A percentile compares a stretch with the other conserved stretches of the same genome.
Conservation (phyloP, 2,329 filamentous ascomycete species). For the Waltergamsia citrina region DNA sequence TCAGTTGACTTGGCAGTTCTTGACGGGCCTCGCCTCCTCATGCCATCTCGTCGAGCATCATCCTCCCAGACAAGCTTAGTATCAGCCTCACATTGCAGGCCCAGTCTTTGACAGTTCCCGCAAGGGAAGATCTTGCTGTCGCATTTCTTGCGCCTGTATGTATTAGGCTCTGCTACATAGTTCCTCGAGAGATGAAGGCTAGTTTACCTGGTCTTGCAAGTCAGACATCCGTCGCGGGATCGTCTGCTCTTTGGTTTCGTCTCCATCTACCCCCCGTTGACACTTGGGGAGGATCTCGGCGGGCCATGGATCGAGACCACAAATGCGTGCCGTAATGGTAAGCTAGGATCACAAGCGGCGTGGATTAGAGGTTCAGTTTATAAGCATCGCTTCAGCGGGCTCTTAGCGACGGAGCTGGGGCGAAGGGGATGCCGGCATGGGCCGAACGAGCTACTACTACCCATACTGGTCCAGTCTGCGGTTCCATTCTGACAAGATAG, state of each 20-base stretch:
- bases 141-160: slow-evolving; percentile 7
- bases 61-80: slow-evolving; percentile 10
- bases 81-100: slow-evolving; percentile 6
- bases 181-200: neutral
- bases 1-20: neutral
- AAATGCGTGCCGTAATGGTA: neutral
- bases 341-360: too few relatives aligned
- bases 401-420: too few relatives aligned
- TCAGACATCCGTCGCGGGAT: neutral
- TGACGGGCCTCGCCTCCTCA: slow-evolving; percentile 7
- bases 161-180: neutral
- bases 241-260: neutral
- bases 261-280: neutral
- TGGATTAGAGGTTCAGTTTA: too few relatives aligned
- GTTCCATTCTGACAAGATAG: too few relatives aligned
- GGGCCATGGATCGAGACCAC: neutral
- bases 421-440: too few relatives aligned
- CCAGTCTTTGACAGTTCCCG: slow-evolving; percentile 5
- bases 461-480: too few relatives aligned
- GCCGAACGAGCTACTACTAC: too few relatives aligned
- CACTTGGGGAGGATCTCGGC: neutral
- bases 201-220: neutral
- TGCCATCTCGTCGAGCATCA: slow-evolving; percentile 7
- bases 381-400: too few relatives aligned
- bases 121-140: slow-evolving; percentile 6